Percentiles rank a stretch among this genome's conserved stretches.
phyloP scores from a whole-genome alignment of 345 rosid genomes.

The Mangifera indica region DNA sequence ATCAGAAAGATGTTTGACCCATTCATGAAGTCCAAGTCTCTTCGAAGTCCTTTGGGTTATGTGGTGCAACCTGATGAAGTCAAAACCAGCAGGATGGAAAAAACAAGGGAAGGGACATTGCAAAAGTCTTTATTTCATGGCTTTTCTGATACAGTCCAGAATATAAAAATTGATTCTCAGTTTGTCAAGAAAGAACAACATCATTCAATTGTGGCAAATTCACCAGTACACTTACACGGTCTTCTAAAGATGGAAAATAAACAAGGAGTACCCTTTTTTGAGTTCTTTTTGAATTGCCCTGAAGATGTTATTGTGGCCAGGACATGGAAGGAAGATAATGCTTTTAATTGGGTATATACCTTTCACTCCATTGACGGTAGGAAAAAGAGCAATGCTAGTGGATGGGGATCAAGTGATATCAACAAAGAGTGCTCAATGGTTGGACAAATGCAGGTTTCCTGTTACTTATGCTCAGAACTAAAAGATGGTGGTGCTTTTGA shows the following conservation, averaged over 20 bases:
- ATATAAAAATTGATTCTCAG: constrained; percentile 25
- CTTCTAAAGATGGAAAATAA: constrained; percentile 58
- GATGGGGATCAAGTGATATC: constrained; percentile 34
- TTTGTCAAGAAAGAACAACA: constrained; percentile 25
- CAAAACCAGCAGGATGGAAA: constrained; percentile 27
- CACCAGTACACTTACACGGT: constrained; percentile 82
- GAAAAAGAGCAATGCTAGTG: constrained; percentile 47
- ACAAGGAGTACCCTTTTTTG: constrained; percentile 66
- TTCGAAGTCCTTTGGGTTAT: constrained; percentile 55
- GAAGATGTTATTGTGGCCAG: constrained; percentile 75
- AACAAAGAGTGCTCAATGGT: constrained; percentile 53
- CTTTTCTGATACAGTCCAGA: constrained; percentile 35
- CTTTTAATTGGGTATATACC: constrained; percentile 60
- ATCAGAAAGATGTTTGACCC: constrained; percentile 83
- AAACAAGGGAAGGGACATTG: constrained; percentile 31
- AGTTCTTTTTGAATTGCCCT: constrained; percentile 54
- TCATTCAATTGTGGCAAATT: constrained; percentile 37
- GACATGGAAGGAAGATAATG: constrained; percentile 60
- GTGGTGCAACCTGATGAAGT: constrained; percentile 34
- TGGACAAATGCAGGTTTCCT: constrained; percentile 91
- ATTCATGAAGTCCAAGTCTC: constrained; percentile 73
- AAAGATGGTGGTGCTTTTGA: constrained; percentile 41
- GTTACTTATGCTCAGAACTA: constrained; percentile 54
- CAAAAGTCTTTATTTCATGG: constrained; percentile 53
- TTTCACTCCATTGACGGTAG: constrained; percentile 57